These are phyloP conservation scores for Aspergillus baeticus DNA, from an alignment of 495 filamentous ascomycete species.

Conservation along the genomic window DNA sequence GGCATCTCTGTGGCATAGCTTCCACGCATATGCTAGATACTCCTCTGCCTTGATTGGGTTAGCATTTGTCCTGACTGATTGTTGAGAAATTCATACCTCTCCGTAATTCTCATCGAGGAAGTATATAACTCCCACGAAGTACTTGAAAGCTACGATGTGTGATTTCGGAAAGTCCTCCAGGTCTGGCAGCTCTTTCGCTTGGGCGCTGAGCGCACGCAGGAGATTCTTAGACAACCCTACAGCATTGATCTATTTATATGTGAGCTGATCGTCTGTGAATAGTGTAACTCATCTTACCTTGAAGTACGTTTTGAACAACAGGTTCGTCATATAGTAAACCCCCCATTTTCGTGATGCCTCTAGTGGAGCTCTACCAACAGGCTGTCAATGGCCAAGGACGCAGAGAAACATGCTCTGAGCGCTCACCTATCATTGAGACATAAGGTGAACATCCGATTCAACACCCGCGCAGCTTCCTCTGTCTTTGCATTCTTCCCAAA, in stretches of 20 bases:
- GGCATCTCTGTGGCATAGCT: slow-evolving; percentile 68
- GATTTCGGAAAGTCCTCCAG: slow-evolving; percentile 75
- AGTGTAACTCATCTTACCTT: slow-evolving; percentile 46
- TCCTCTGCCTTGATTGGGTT: slow-evolving; percentile 64
- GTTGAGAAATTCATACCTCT: slow-evolving; percentile 45
- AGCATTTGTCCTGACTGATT: slow-evolving; percentile 6
- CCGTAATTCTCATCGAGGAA: slow-evolving; percentile 93
- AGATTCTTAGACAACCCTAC: slow-evolving; percentile 89
- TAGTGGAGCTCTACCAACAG: slow-evolving; percentile 64
- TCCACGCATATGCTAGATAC: slow-evolving; percentile 74
- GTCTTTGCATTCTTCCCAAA: slow-evolving; percentile 73
- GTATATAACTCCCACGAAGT: slow-evolving; percentile 84
- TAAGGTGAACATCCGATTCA: slow-evolving; percentile 84
- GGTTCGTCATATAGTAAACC: slow-evolving; percentile 86
- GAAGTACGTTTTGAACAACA: slow-evolving; percentile 98
- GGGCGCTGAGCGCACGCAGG: slow-evolving; percentile 73
- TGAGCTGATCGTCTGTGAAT: background rate
- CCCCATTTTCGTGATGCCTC: slow-evolving; percentile 97
- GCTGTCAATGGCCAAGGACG: slow-evolving; percentile 14
- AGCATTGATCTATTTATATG: slow-evolving; percentile 61
- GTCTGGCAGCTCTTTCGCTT: slow-evolving; percentile 71
- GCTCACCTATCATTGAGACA: slow-evolving; percentile 86
- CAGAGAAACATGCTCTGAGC: background rate
- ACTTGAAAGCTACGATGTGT: slow-evolving; percentile 94
- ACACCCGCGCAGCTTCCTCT: slow-evolving; percentile 82